Evolutionary conservation across 106 monocot species (phyloP), one percentile per base, ranked within the genome.

Genomic region (Vanilla planifolia): DNA sequence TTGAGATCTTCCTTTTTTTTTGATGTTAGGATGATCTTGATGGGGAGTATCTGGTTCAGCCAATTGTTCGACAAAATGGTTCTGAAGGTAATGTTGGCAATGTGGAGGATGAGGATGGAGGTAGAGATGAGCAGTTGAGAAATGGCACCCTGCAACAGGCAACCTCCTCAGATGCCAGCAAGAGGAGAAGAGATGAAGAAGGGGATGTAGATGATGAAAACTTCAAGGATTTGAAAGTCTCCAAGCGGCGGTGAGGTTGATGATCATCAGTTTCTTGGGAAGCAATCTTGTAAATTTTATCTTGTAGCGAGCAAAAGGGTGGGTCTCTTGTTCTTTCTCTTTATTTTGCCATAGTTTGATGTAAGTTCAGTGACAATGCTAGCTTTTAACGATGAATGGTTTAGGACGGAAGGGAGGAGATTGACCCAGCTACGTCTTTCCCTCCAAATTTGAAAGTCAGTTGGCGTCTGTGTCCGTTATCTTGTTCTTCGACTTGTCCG

Each of bases 151-250:
- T 41, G 11, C 26, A 8, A 5, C 61, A 61, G 6, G 66, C 71
- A 32, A 71, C 82, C 11, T 62, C 89, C 19, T 68, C 80, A 20
- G 67, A 69, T 17, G 51, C 48, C 1, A 61, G 36, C 71, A 89
- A 89, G 74, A 80, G 89, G 62, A 85, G 59, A 65, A 74, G 80
- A 55, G 85, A 72, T 32, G 70, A 84, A 25, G 77, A 71, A 16
- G 83, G 64, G n/a, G 68, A 55, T 21, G 5, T 55, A 1, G 77
- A 70, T 59, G 69, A 75, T 67, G 76, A 83, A 42, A 44, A 59
- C 47, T 74, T 72, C 10, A 82, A 82, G 26, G 82, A 79, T 20
- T 57, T 48, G 46, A 71, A 72, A 48, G 58, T 72, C 28, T 66
- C 77, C 17, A 87, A 82, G 68, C 73, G 55, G 17, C 68, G 8